Base-by-base conservation (phyloP, 2,329 filamentous ascomycete species). In the Aspergillus brasiliensis region DNA sequence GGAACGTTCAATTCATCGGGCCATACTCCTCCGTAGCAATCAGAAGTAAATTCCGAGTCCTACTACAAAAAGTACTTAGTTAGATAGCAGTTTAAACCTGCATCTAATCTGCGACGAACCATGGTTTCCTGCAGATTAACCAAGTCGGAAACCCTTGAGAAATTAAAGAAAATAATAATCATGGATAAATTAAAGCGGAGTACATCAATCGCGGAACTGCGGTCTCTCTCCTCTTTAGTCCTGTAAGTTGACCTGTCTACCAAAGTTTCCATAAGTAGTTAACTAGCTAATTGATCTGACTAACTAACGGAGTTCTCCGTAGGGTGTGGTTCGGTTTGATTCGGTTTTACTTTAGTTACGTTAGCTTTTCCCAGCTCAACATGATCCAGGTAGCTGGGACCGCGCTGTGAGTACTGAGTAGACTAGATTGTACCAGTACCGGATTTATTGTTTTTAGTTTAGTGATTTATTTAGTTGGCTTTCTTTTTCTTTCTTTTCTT, bases 121-220 rank as follows among this genome's bases (percentile, higher is more conserved):
- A 55, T 44, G 28, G 52, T 55, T 55, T 55, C 25, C 52, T 44
- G 40, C 52, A 44, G 52, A 34, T 55, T 55, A 49, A 49, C 25
- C 46, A 17, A 27, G 46, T 27, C 44, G 11, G 44, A 48, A 27
- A 21, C 21, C 17, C 40, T 23, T 34, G 31, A 34, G 3, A 31
- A 31, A 28, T 28, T 28, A 28, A 13, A 13, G 5, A 13, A 13
- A 31, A 31, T n/a, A n/a, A n/a, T n/a, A n/a, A n/a, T n/a, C 7
- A 25, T 25, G 25, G 25, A 25, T 25, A 6, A 11, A 34, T 34
- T 34, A 10, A 11, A 5, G 11, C 38, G 38, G 38, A 42, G 38
- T 42, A 10, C 40, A 17, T 44, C 38, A 42, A 19, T 42, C 38
- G 40, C 40, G 17, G 17, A 44, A 21, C 13, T 21, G 40, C 40